Evolutionary conservation across 108 stramenopile species (phyloP), one percentile per base, ranked within the genome.

Genomic region (Skeletonema tropicum): DNA sequence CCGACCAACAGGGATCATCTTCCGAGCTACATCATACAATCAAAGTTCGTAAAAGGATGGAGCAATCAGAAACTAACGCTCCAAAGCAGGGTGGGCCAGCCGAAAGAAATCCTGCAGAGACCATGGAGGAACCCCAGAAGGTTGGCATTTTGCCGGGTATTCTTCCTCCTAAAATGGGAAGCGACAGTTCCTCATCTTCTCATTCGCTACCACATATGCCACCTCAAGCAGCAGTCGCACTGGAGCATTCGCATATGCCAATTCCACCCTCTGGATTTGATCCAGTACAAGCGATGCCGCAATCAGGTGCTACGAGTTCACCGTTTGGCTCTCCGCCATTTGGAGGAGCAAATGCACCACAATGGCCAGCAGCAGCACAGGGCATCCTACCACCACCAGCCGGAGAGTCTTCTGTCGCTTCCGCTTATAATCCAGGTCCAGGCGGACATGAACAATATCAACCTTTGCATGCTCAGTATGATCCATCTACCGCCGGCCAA

Each of bases 281-380:
- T 55, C 52, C 52, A 55, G 52, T 55, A n/a, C 52, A 55, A 49
- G n/a, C 48, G 48, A 49, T 49, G 48, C 48, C 48, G 3, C 48
- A 19, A 23, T 23, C 52, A 23, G 52, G 19, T 21, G 52, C 52
- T 55, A n/a, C 23, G 21, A 19, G 17, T 49, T 23, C 23, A 15
- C 52, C 52, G 23, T 55, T 25, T 0, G 52, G 52, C 23, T 55
- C 52, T 23, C 7, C 52, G 21, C 15, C 23, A 23, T 55, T 23
- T 52, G 3, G 1, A 55, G 23, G 48, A 49, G 48, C 48, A 49
- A 49, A n/a, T 6, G 48, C 48, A 49, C 6, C 52, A 55, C 23
- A 21, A 11, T 21, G 21, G 23, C 52, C 52, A 23, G 52, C 52
- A 55, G 52, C 52, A 25, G 52, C 52, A 7, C 52, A 55, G 9